Evolutionary conservation across 257 asterid genomes (phyloP), one percentile per base, ranked within the genome.

Genomic region (Rhazya stricta): DNA sequence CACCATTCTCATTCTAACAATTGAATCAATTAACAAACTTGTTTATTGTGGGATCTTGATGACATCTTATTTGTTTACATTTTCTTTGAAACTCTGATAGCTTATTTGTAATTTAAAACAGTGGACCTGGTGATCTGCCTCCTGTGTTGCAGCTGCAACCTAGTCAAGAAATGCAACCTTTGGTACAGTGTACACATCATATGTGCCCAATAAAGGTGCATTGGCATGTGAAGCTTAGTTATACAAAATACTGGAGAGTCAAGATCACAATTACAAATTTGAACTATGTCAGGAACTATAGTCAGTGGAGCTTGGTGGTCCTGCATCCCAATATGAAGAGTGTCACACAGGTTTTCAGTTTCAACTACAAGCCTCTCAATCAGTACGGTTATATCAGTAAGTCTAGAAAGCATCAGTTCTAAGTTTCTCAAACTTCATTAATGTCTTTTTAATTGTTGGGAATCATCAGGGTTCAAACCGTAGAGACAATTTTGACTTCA

Each of bases 171-270:
- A 83, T 84, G 54, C 45, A 76, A 76, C 82, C 96, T 0, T 81
- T 85, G 29, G 84, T 89, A 75, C 81, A 71, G 43, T 93, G 98
- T 73, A 32, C 93, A 18, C 45, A 57, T 18, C 89, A 89, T 78
- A 93, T 93, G 97, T 91, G 97, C 81, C 97, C 97, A 6, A 79
- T 91, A 65, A 79, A 66, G 80, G 85, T 91, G 45, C 97, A 91
- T 56, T 91, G 97, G 97, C 97, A 91, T 79, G 84, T 91, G 62
- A 92, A 86, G 75, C 79, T 29, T 48, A 89, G 90, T 69, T 92
- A 92, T 70, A 91, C 19, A 34, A 76, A 85, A 29, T 91, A 92
- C 58, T 92, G 98, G 98, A 86, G 97, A 73, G 96, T 89, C 32
- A 92, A 92, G 75, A 72, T 93, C 29, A 93, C 98, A 1, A 72